Evolutionary conservation across 768 basidiomycete species (phyloP).

Genomic region (Rubroboletus pulcherrimus): DNA sequence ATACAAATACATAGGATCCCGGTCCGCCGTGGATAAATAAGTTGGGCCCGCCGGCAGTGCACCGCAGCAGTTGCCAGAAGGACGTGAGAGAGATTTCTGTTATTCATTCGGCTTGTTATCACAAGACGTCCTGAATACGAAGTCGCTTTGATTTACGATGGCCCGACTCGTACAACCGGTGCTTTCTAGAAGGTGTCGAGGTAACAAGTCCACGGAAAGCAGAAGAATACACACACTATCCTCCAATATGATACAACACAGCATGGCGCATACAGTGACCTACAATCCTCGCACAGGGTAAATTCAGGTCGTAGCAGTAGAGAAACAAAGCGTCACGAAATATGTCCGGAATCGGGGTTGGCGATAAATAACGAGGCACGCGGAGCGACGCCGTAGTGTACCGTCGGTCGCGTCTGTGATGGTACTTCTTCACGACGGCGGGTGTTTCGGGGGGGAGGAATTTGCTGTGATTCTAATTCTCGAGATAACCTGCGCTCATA

Average conservation of each 20-base stretch:
- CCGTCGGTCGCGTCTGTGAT: constrained; percentile 36
- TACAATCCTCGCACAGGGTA: not conserved
- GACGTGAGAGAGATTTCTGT: not conserved
- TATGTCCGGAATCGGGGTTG: constrained; percentile 46
- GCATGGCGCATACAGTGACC: constrained; percentile 4
- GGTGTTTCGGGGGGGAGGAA: constrained; percentile 37
- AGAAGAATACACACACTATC: constrained; percentile 3
- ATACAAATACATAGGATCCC: not conserved
- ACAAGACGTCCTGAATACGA: not conserved
- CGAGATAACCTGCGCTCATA: constrained; percentile 60
- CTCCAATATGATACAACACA: constrained; percentile 2
- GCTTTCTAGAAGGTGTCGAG: constrained; percentile 8
- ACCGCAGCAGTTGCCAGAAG: not conserved
- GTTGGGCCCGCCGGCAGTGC: constrained; percentile 1
- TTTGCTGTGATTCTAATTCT: constrained; percentile 41
- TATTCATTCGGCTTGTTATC: not conserved
- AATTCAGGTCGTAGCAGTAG: not conserved
- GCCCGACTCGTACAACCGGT: not conserved
- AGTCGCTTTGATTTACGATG: not conserved
- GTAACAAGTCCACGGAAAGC: constrained; percentile 1
- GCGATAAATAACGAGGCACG: constrained; percentile 65
- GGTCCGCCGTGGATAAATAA: not conserved
- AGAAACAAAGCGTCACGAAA: constrained; percentile 10
- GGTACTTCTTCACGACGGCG: constrained; percentile 41
- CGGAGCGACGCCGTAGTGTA: constrained; percentile 65